phyloP scores from a whole-genome alignment of 2,329 filamentous ascomycete species.

The Metarhizium brunneum region DNA sequence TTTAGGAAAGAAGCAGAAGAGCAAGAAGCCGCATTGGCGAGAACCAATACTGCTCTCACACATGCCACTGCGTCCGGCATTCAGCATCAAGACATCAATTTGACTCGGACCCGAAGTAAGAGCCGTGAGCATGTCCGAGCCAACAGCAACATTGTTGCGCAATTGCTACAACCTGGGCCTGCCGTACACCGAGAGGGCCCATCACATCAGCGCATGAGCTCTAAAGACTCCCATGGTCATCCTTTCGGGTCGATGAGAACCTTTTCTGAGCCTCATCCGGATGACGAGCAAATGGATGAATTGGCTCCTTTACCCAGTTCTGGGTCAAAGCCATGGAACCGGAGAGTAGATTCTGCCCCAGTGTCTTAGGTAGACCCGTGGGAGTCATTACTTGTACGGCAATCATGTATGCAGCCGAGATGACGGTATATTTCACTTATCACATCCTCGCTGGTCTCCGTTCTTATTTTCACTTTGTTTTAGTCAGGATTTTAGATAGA shows the following conservation, averaged over 20 bases:
- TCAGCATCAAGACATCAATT: constrained; percentile 18
- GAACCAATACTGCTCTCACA: constrained; percentile 26
- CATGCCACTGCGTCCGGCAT: constrained; percentile 20
- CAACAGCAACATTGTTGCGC: constrained; percentile 33
- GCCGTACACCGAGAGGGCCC: constrained; percentile 21
- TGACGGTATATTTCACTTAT: background rate
- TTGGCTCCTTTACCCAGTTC: constrained; percentile 16
- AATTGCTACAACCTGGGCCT: constrained; percentile 41
- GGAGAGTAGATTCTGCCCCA: constrained; percentile 17
- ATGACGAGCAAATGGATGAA: constrained; percentile 15
- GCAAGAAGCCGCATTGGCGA: constrained; percentile 28
- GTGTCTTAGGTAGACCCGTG: constrained; percentile 13
- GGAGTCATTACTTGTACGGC: background rate
- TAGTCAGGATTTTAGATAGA: background rate
- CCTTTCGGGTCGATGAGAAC: constrained; percentile 9
- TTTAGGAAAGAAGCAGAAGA: constrained; percentile 44
- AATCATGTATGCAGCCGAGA: background rate
- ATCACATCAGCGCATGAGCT: constrained; percentile 17
- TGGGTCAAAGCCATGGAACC: constrained; percentile 15
- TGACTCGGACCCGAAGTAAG: constrained; percentile 25
- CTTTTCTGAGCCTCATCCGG: constrained; percentile 15
- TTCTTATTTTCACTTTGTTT: background rate
- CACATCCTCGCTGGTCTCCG: background rate
- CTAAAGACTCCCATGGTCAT: constrained; percentile 12
- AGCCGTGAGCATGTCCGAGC: constrained; percentile 27